phyloP scores from a whole-genome alignment of 495 filamentous ascomycete genomes.

The Acidiella bohemica region DNA sequence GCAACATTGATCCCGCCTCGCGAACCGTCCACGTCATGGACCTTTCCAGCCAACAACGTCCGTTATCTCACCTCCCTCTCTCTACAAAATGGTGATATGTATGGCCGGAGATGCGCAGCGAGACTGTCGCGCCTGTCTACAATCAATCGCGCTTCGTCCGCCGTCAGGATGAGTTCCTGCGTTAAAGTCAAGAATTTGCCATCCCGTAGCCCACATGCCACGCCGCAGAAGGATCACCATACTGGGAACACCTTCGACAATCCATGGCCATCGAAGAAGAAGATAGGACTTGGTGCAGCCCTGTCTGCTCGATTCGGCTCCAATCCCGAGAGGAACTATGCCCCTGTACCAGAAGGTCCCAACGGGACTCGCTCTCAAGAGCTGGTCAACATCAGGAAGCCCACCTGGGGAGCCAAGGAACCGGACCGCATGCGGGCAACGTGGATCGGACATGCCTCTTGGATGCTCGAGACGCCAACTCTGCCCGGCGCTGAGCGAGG shows the following conservation, averaged over 20 bases:
- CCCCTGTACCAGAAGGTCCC: slow-evolving; percentile 27
- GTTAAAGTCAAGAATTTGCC: slow-evolving; percentile 6
- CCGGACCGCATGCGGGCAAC: slow-evolving; percentile 30
- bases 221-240: slow-evolving; percentile 14
- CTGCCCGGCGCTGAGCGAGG: slow-evolving; percentile 21
- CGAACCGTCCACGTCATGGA: too few species aligned
- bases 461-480: slow-evolving; percentile 33
- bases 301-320: slow-evolving; percentile 22
- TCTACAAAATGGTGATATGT: too few species aligned
- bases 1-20: too few species aligned
- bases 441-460: slow-evolving; percentile 41
- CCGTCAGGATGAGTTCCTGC: slow-evolving; percentile 4
- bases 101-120: too few species aligned
- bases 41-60: too few species aligned
- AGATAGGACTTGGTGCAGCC: slow-evolving; percentile 17
- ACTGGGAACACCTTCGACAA: slow-evolving; percentile 35
- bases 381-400: slow-evolving; percentile 26
- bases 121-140: too few species aligned
- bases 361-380: slow-evolving; percentile 19
- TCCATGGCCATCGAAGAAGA: slow-evolving; percentile 40
- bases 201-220: slow-evolving; percentile 1
- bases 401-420: slow-evolving; percentile 25
- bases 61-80: too few species aligned
- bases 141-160: too few species aligned
- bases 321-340: slow-evolving; percentile 23